These are phyloP conservation scores for Apostasia shenzhenica DNA, from an alignment of 106 monocot genomes.

Conservation along the genomic window DNA sequence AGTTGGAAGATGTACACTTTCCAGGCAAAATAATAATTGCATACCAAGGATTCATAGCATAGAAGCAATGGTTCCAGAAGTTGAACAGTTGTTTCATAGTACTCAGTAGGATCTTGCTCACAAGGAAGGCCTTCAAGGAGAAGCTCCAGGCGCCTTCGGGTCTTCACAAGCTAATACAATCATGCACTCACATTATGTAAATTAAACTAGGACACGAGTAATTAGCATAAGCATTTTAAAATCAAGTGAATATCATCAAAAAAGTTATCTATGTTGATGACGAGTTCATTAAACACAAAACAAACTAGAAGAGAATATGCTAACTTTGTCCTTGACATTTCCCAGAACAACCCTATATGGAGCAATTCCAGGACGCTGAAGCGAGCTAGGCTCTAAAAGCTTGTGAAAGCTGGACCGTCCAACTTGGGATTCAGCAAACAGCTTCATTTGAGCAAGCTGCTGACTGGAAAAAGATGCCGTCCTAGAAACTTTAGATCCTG, in stretches of 20 bases:
- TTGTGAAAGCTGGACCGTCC: slow-evolving; percentile 81
- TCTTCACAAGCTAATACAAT: slow-evolving; percentile 53
- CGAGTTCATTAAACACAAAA: no score
- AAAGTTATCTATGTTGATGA: not conserved
- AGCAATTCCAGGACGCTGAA: slow-evolving; percentile 63
- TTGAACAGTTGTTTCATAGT: slow-evolving; percentile 68
- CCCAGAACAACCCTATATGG: slow-evolving; percentile 90
- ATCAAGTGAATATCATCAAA: no score
- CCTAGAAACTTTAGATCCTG: slow-evolving; percentile 24
- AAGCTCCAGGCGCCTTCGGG: slow-evolving; percentile 64
- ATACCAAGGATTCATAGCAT: slow-evolving; percentile 89
- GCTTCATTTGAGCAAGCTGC: slow-evolving; percentile 50
- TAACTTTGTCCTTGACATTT: slow-evolving; percentile 78
- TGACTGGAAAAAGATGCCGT: slow-evolving; percentile 22
- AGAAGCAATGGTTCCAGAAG: slow-evolving; percentile 84
- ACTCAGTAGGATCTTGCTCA: slow-evolving; percentile 53
- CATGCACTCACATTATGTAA: no score
- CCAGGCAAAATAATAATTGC: not conserved
- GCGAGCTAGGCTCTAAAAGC: slow-evolving; percentile 76
- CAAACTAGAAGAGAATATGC: not conserved
- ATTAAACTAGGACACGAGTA: no score
- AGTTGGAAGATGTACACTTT: not conserved
- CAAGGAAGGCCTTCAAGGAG: slow-evolving; percentile 80
- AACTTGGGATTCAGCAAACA: slow-evolving; percentile 53
- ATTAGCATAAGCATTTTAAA: no score